Evolutionary conservation across 345 rosid genomes (phyloP).

Genomic region (Gossypium herbaceum): DNA sequence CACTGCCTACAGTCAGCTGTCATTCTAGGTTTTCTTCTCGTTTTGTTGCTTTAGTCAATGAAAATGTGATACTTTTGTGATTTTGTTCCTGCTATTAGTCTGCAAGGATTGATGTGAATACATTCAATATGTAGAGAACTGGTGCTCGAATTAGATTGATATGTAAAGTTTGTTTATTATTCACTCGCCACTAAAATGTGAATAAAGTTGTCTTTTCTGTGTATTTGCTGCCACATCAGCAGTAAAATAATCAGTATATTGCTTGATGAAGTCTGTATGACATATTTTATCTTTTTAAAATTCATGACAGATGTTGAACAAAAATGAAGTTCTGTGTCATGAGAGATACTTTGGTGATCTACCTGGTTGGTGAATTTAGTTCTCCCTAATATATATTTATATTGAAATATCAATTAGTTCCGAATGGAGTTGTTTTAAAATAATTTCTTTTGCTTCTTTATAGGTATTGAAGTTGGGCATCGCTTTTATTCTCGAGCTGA

Average conservation of each 20-base stretch:
- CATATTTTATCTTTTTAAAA: neutral
- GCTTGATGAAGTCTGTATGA: neutral
- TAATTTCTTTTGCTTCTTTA: neutral
- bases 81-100: neutral
- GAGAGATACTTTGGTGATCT: slow-evolving; percentile 17
- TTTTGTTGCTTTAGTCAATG: neutral
- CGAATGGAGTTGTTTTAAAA: neutral
- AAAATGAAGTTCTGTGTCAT: slow-evolving; percentile 13
- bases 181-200: neutral
- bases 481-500: slow-evolving; percentile 33
- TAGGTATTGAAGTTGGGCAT: slow-evolving; percentile 33
- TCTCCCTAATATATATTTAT: slow-evolving; percentile 1
- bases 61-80: neutral
- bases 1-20: neutral
- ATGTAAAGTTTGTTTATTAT: neutral
- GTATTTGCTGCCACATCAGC: neutral
- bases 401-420: neutral
- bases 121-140: neutral
- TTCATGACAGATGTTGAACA: slow-evolving; percentile 22
- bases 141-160: neutral
- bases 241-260: neutral
- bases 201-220: neutral
- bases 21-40: neutral
- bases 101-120: neutral
- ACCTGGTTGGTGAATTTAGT: slow-evolving; percentile 25